phyloP scores from a whole-genome alignment of 345 rosid genomes.

The Citrus medica region DNA sequence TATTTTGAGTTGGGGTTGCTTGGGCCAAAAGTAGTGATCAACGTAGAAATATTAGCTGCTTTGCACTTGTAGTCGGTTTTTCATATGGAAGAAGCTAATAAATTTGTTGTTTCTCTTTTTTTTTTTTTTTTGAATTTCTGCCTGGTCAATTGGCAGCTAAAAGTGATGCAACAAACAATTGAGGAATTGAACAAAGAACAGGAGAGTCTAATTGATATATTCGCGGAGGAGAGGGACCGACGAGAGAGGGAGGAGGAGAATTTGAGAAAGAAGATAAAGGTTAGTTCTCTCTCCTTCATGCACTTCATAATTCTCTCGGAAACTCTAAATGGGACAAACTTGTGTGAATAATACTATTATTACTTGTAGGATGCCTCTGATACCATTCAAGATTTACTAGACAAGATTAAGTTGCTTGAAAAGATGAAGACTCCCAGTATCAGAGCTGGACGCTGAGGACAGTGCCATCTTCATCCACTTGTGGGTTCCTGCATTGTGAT shows the following conservation, averaged over 20 bases:
- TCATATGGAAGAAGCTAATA: neutral
- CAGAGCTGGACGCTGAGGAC: constrained; percentile 11
- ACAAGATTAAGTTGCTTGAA: constrained; percentile 63
- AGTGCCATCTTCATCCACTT: neutral
- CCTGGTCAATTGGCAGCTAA: constrained; percentile 36
- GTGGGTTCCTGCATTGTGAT: neutral
- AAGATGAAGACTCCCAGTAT: constrained; percentile 33
- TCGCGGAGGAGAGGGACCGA: constrained; percentile 75
- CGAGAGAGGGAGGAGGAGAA: constrained; percentile 66
- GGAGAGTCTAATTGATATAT: constrained; percentile 57
- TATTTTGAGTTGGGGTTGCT: neutral
- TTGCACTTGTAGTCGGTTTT: neutral
- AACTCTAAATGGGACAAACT: neutral
- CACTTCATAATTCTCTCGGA: neutral
- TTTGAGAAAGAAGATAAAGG: constrained; percentile 71
- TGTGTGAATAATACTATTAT: neutral
- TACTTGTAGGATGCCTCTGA: constrained; percentile 62
- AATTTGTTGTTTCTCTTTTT: neutral
- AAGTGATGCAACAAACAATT: constrained; percentile 38
- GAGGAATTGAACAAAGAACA: constrained; percentile 71
- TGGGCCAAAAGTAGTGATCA: neutral
- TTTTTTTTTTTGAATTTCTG: neutral
- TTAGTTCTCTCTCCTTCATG: constrained; percentile 9
- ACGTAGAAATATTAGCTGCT: neutral
- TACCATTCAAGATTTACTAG: constrained; percentile 57